Evolutionary conservation across 306 rosid genomes (phyloP).

Genomic region (Hippophae gyantsensis): DNA sequence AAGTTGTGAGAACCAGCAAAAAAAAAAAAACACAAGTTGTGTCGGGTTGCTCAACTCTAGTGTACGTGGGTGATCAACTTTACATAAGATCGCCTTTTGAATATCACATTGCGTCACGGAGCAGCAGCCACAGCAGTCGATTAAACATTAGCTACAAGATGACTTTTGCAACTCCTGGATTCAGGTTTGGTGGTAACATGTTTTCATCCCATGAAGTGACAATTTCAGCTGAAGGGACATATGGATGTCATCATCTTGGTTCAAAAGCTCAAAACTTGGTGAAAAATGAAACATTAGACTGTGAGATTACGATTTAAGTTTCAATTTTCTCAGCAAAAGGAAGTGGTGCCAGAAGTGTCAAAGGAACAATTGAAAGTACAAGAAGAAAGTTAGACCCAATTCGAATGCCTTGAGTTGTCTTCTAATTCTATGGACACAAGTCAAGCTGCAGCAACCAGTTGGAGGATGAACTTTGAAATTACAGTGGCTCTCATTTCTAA

Average conservation of each 20-base stretch:
- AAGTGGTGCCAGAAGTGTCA: too few relatives aligned
- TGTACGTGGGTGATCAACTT: slow-evolving; percentile 39
- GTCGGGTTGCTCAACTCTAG: slow-evolving; percentile 49
- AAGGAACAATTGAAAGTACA: slow-evolving; percentile 19
- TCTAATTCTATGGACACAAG: slow-evolving; percentile 11
- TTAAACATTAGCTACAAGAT: background rate
- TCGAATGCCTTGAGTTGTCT: slow-evolving; percentile 25
- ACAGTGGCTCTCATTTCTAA: slow-evolving; percentile 44
- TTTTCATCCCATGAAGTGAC: too few relatives aligned
- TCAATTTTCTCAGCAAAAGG: too few relatives aligned
- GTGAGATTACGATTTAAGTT: too few relatives aligned
- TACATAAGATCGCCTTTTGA: background rate
- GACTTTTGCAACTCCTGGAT: too few relatives aligned
- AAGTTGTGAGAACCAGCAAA: slow-evolving; percentile 44
- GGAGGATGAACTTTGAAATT: slow-evolving; percentile 52
- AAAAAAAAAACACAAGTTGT: slow-evolving; percentile 28
- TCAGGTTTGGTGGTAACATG: too few relatives aligned
- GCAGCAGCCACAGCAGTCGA: background rate
- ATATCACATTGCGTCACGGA: background rate
- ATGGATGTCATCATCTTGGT: too few relatives aligned
- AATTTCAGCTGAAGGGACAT: too few relatives aligned
- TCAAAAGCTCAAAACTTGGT: too few relatives aligned
- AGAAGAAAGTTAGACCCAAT: slow-evolving; percentile 33
- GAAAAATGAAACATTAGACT: background rate
- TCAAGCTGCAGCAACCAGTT: slow-evolving; percentile 13